Conservation (phyloP, 106 monocot genomes). For the Allium cepa region DNA sequence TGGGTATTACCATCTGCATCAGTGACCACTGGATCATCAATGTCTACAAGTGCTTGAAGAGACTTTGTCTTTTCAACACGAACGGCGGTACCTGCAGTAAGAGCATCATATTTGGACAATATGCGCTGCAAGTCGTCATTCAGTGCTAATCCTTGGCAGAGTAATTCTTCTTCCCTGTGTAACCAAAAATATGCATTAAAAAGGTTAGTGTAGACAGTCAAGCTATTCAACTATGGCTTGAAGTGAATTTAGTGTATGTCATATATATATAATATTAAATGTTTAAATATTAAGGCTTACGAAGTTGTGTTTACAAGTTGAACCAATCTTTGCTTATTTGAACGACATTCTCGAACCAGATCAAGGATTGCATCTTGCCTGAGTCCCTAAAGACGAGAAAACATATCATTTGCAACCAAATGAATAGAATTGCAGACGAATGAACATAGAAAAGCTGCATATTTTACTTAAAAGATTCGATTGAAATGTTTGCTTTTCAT, state of each 20-base stretch:
- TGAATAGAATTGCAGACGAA: no score
- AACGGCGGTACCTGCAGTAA: slow-evolving; percentile 56
- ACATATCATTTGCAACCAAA: no score
- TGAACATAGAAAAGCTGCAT: no score
- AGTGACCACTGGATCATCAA: slow-evolving; percentile 15
- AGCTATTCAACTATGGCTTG: background rate
- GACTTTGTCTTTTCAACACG: slow-evolving; percentile 48
- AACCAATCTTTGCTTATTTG: slow-evolving; percentile 74
- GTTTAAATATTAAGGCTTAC: slow-evolving; percentile 35
- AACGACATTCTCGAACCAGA: slow-evolving; percentile 75
- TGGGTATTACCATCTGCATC: slow-evolving; percentile 3
- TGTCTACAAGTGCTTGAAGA: slow-evolving; percentile 39
- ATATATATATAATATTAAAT: background rate
- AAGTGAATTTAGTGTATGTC: background rate
- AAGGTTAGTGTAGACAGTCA: background rate
- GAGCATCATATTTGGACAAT: slow-evolving; percentile 69
- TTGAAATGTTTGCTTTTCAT: no score
- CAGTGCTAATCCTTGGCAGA: slow-evolving; percentile 60
- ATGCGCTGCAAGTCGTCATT: slow-evolving; percentile 92
- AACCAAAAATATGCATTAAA: background rate
- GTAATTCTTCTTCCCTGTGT: slow-evolving; percentile 70
- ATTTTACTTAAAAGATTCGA: no score
- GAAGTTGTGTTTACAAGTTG: slow-evolving; percentile 84
- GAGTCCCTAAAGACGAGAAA: slow-evolving; percentile 34
- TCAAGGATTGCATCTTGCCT: slow-evolving; percentile 89